Evolutionary conservation across 129 eudicot genomes (phyloP).

Genomic region (Artemisia annua): DNA sequence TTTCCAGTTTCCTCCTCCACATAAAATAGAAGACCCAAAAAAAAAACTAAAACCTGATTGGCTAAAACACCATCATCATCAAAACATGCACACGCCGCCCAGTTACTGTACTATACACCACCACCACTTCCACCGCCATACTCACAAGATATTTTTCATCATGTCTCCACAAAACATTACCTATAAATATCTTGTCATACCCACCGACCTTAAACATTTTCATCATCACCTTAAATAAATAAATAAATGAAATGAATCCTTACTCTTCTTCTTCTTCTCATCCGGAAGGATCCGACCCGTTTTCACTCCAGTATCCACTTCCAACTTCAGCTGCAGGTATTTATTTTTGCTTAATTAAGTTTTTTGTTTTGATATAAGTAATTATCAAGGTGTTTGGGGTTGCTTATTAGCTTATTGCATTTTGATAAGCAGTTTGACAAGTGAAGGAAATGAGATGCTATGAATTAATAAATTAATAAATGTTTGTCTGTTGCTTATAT

Average conservation of each 20-base stretch:
- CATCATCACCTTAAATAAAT: not conserved
- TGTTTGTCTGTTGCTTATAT: no score
- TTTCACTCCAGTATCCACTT: slow-evolving; percentile 5
- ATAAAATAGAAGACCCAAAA: no score
- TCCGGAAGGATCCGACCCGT: slow-evolving; percentile 22
- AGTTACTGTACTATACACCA: not conserved
- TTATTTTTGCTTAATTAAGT: not conserved
- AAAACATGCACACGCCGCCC: no score
- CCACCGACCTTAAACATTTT: slow-evolving; percentile 19
- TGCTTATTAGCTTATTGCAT: no score
- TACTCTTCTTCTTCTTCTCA: slow-evolving; percentile 13
- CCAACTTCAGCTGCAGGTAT: slow-evolving; percentile 1
- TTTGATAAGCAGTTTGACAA: no score
- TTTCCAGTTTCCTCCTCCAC: not conserved
- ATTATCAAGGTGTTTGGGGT: no score
- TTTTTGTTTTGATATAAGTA: no score
- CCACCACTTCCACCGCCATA: slow-evolving; percentile 13
- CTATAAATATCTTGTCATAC: slow-evolving; percentile 17
- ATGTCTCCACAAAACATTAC: not conserved
- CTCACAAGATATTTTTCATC: slow-evolving; percentile 14
- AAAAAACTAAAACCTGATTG: slow-evolving; percentile 13
- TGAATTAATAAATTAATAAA: no score
- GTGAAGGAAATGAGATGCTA: no score
- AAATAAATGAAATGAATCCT: slow-evolving; percentile 8
- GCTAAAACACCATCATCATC: not conserved